These are phyloP conservation scores for Candida oleophila DNA, from an alignment of 805 yeast genomes.

Conservation along the genomic window DNA sequence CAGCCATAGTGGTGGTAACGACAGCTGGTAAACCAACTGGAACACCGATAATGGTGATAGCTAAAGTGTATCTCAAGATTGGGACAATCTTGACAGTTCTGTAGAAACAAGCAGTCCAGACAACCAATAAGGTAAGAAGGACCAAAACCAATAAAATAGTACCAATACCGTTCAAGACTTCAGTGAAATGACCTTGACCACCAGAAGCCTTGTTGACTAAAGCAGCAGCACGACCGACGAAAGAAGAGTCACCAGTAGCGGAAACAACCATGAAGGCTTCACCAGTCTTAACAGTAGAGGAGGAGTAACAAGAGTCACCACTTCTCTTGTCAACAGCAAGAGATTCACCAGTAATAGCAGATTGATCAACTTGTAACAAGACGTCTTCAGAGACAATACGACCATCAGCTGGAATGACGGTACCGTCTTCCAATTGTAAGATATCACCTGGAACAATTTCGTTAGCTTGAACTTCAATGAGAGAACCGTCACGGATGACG, in stretches of 20 bases:
- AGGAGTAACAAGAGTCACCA: slow-evolving; percentile 87
- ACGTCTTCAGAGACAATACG: slow-evolving; percentile 82
- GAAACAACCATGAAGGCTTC: slow-evolving; percentile 92
- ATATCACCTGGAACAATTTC: slow-evolving; percentile 96
- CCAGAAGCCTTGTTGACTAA: slow-evolving; percentile 91
- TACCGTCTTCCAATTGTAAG: slow-evolving; percentile 88
- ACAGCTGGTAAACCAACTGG: slow-evolving; percentile 99
- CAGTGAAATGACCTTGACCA: slow-evolving; percentile 95
- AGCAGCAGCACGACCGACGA: slow-evolving; percentile 97
- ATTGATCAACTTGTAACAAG: slow-evolving; percentile 90
- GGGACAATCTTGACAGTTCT: slow-evolving; percentile 83
- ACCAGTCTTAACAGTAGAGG: slow-evolving; percentile 95
- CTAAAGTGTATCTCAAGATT: slow-evolving; percentile 88
- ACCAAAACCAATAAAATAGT: slow-evolving; percentile 86
- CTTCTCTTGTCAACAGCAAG: slow-evolving; percentile 88
- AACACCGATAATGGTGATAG: slow-evolving; percentile 95
- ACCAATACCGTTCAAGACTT: slow-evolving; percentile 97
- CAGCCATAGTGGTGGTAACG: slow-evolving; percentile 98
- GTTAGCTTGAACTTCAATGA: slow-evolving; percentile 73
- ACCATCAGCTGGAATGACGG: slow-evolving; percentile 92
- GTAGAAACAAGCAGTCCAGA: slow-evolving; percentile 94
- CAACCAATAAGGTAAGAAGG: slow-evolving; percentile 79
- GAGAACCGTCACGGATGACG: slow-evolving; percentile 79
- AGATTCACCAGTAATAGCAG: slow-evolving; percentile 97
- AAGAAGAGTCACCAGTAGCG: slow-evolving; percentile 93